Conservation (phyloP, 208 protist genomes). For the Leishmania major region DNA sequence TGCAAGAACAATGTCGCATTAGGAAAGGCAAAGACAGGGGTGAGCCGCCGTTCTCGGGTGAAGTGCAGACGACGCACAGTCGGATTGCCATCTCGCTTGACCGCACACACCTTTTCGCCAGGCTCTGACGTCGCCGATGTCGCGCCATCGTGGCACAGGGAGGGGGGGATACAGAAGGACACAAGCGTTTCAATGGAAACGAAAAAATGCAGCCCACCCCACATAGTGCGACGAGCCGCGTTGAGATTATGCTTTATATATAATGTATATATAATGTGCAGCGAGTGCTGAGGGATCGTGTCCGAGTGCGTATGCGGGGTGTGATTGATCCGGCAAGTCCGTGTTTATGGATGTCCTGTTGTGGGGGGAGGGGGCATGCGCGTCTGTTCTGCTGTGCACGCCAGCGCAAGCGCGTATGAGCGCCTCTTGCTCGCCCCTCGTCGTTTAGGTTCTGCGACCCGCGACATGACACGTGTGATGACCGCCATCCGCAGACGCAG, state of each 20-base stretch:
- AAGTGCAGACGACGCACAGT: conserved; percentile 29
- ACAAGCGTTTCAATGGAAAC: conserved; percentile 64
- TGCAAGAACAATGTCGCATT: conserved; percentile 67
- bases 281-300: background rate
- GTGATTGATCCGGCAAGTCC: background rate
- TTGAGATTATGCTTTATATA: background rate
- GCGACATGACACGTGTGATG: background rate
- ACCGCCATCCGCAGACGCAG: background rate
- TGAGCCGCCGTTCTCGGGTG: conserved; percentile 19
- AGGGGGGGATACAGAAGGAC: conserved; percentile 27
- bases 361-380: background rate
- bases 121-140: background rate
- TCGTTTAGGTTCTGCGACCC: background rate
- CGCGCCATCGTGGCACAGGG: conserved; percentile 3
- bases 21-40: conserved; percentile 51
- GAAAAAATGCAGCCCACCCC: conserved; percentile 71
- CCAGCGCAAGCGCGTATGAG: background rate
- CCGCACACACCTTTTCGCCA: conserved; percentile 7
- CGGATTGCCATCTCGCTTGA: conserved; percentile 43
- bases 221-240: conserved; percentile 24
- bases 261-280: background rate
- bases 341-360: background rate
- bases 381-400: background rate
- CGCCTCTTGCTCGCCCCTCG: background rate
- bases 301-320: background rate